Evolutionary conservation across 225 moss, liverwort and hornwort species (phyloP).

Genomic region (Thuidium tamariscinum): DNA sequence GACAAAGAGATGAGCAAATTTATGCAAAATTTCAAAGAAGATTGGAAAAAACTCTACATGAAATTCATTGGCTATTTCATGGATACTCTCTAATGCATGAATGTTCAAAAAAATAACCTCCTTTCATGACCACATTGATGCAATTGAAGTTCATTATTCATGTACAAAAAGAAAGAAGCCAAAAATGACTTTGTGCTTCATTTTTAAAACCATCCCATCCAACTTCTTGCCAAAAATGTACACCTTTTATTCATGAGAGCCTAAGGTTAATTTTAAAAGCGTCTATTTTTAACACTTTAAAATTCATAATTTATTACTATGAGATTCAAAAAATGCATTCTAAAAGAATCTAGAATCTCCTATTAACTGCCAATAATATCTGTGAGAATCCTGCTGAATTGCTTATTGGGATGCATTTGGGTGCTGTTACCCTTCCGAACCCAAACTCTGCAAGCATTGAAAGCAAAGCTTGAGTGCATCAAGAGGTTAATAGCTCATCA

Average conservation of each 20-base stretch:
- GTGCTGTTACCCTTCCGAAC: background rate
- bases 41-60: background rate
- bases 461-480: background rate
- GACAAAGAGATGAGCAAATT: background rate
- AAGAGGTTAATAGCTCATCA: background rate
- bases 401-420: background rate
- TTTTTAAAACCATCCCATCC: background rate
- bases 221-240: background rate
- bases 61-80: background rate
- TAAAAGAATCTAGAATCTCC: background rate
- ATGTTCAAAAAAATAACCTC: background rate
- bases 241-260: background rate
- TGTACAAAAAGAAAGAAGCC: background rate
- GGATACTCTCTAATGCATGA: background rate
- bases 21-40: background rate
- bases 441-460: background rate
- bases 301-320: background rate
- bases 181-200: background rate
- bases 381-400: background rate
- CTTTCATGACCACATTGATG: background rate
- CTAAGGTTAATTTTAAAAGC: rapidly evolving
- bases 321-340: background rate
- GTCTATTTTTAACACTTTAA: background rate
- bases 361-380: too few relatives aligned
- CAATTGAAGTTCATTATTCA: background rate